Evolutionary conservation across 768 basidiomycete species (phyloP), one percentile per base, ranked within the genome.

Genomic region (Pulveroboletus frians): DNA sequence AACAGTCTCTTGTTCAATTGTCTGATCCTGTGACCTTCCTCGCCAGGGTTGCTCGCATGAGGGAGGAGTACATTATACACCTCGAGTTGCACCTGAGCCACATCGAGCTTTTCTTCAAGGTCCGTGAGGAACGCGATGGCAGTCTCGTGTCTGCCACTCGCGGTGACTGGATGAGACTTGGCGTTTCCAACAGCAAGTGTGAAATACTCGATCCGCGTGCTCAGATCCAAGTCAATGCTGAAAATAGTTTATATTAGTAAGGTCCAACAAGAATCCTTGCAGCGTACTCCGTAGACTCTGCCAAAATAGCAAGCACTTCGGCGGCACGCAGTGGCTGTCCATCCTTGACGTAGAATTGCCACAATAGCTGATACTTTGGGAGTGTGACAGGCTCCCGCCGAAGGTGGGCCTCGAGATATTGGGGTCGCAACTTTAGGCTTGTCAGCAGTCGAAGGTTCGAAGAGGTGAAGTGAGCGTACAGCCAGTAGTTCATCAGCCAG

Each of bases 271-370:
- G 17, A 35, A 8, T 41, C 18, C 14, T 58, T 0, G 36, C 30
- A 37, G 47, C 88, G 61, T 53, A 94, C 90, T 88, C 77, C 15
- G 78, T 78, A 13, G 92, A 87, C 60, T 95, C 89, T 27, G 96
- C 94, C 40, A 98, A 71, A 13, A 78, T 73, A 11, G 80, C 79
- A 39, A 98, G 78, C 1, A 95, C 85, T 63, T 88, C 84, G 1
- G 96, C 94, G 3, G 96, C 95, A 38, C 88, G 79, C 39, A 93
- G 66, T 29, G 88, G 88, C 56, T 92, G 87, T 1, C 87, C 86
- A 57, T 90, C 86, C 59, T 95, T 89, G 45, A 95, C 92, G 62
- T 96, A 95, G 70, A 91, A 97, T 60, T 97, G 91, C 96, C 96
- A 98, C 3, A 98, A 73, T 2, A 99, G 71, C 59, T 98, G 90